Percentiles rank a stretch among this genome's conserved stretches.
These are phyloP conservation scores for Exserohilum rostratum DNA, from an alignment of 2,329 filamentous ascomycete genomes.

Conservation along the genomic window DNA sequence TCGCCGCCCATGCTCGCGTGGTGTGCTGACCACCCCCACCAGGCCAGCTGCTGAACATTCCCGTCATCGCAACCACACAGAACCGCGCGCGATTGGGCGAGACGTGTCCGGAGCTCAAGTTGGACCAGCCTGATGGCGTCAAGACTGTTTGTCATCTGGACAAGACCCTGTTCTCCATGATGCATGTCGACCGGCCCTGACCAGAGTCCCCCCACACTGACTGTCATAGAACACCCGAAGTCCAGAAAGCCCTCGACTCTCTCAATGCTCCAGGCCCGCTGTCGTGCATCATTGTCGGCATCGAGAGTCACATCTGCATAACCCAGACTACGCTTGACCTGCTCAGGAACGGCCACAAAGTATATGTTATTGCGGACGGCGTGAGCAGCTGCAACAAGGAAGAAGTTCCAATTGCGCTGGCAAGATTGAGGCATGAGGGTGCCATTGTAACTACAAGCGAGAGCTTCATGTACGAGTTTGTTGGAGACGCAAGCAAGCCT, in stretches of 20 bases:
- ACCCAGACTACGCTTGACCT: slow-evolving; percentile 86
- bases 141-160: slow-evolving; percentile 68
- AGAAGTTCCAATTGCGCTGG: slow-evolving; percentile 81
- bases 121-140: slow-evolving; percentile 58
- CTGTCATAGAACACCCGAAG: slow-evolving; percentile 61
- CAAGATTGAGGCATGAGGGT: slow-evolving; percentile 75
- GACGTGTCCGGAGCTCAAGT: slow-evolving; percentile 74
- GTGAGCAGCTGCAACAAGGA: slow-evolving; percentile 85
- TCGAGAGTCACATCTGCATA: slow-evolving; percentile 93
- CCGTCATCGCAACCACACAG: slow-evolving; percentile 86
- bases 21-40: slow-evolving; percentile 14
- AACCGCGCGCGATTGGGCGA: slow-evolving; percentile 77
- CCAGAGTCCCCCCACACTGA: background rate
- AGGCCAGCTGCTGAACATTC: slow-evolving; percentile 69
- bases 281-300: slow-evolving; percentile 78
- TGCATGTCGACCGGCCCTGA: slow-evolving; percentile 37
- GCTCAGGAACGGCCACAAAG: slow-evolving; percentile 73
- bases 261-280: slow-evolving; percentile 37
- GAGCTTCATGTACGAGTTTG: slow-evolving; percentile 85
- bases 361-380: slow-evolving; percentile 87
- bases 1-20: slow-evolving; percentile 5
- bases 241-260: slow-evolving; percentile 56
- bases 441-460: slow-evolving; percentile 85
- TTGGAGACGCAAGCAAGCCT: slow-evolving; percentile 77
- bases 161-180: slow-evolving; percentile 92